Conservation (phyloP, 2,329 filamentous ascomycete species). For the Teratosphaeriaceae sp. region DNA sequence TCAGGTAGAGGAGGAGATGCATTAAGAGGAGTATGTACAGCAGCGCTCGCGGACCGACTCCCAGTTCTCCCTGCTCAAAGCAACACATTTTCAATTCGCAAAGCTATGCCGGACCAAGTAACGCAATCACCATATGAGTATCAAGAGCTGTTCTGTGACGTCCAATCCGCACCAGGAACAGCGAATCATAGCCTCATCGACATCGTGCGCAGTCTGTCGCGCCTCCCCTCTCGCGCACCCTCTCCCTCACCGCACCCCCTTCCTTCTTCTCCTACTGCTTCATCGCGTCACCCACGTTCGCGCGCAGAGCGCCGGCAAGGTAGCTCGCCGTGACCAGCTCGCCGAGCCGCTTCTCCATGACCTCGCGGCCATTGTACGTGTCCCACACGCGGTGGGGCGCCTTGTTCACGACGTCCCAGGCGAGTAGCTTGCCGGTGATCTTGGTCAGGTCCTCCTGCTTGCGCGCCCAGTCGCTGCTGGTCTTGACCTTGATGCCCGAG, state of each 20-base stretch:
- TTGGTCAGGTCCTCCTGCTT: conserved; percentile 80
- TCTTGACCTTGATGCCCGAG: conserved; percentile 64
- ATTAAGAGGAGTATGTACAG: too few relatives aligned
- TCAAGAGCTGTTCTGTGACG: conserved; percentile 1
- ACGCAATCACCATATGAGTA: too few relatives aligned
- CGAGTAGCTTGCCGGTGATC: conserved; percentile 69
- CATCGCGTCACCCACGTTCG: neutral
- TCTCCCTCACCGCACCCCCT: neutral
- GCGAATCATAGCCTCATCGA: neutral
- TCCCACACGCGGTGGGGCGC: conserved; percentile 85
- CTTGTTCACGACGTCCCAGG: conserved; percentile 80
- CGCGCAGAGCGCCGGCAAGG: neutral
- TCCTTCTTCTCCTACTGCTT: neutral
- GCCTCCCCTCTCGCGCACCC: neutral
- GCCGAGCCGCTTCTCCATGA: conserved; percentile 72
- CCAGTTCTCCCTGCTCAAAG: too few relatives aligned
- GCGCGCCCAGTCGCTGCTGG: conserved; percentile 65
- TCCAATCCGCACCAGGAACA: neutral
- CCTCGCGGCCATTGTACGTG: conserved; percentile 61
- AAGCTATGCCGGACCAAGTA: too few relatives aligned
- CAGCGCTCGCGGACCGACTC: too few relatives aligned
- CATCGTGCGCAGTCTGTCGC: neutral
- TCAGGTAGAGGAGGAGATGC: too few relatives aligned
- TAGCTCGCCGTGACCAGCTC: conserved; percentile 49
- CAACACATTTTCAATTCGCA: too few relatives aligned